These are phyloP conservation scores for Zygosaccharomyces lentus DNA, from an alignment of 805 yeast species.

Conservation along the genomic window DNA sequence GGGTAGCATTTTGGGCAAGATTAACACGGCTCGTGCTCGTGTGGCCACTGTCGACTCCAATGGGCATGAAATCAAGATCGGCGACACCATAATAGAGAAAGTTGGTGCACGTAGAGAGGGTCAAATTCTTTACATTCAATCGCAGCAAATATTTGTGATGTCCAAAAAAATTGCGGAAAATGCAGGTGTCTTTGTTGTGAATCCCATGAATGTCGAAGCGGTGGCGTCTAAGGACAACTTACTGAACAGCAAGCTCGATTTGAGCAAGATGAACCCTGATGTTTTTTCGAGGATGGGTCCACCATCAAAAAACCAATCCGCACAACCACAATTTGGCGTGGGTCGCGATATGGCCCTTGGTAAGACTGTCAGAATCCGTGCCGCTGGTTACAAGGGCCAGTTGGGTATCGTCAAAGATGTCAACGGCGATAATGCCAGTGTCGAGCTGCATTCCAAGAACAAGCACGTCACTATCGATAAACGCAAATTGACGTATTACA, in stretches of 20 bases:
- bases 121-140: slow-evolving; percentile 77
- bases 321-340: slow-evolving; percentile 46
- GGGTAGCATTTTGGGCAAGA: slow-evolving; percentile 74
- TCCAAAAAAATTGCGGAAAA: slow-evolving; percentile 78
- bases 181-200: slow-evolving; percentile 84
- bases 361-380: slow-evolving; percentile 80
- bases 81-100: slow-evolving; percentile 87
- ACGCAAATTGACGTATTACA: slow-evolving; percentile 67
- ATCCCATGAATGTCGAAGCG: slow-evolving; percentile 71
- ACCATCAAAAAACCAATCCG: slow-evolving; percentile 45
- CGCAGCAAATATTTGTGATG: slow-evolving; percentile 72
- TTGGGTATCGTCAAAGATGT: slow-evolving; percentile 92
- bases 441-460: slow-evolving; percentile 88
- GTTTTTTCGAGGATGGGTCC: slow-evolving; percentile 46
- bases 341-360: slow-evolving; percentile 82
- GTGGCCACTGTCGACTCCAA: slow-evolving; percentile 82
- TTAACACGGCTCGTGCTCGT: slow-evolving; percentile 64
- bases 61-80: slow-evolving; percentile 81
- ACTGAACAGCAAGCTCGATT: slow-evolving; percentile 47
- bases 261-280: slow-evolving; percentile 82
- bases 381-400: slow-evolving; percentile 91
- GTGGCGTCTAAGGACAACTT: slow-evolving; percentile 79
- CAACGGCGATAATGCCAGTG: slow-evolving; percentile 84
- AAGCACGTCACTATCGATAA: slow-evolving; percentile 84
- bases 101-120: slow-evolving; percentile 87